Base-by-base conservation (phyloP, 106 monocot genomes). In the Platanthera guangdongensis region DNA sequence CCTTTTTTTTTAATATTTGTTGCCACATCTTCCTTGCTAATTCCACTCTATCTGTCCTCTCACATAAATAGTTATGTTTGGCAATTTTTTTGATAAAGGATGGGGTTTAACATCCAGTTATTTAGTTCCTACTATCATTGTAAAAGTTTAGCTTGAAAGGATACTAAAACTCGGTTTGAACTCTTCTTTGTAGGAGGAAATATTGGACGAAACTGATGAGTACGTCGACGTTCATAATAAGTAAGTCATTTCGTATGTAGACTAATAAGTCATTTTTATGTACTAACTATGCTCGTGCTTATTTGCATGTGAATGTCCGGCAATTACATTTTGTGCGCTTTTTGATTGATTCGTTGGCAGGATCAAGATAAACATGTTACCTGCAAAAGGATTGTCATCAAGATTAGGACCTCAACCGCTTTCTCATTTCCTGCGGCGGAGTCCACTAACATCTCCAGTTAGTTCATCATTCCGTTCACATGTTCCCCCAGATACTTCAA, bases 221-320 rank as follows among this genome's bases (percentile, higher is more conserved):
- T 85, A 85, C 74, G 85, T 85, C 16, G 85, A 85, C 19, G 85
- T 85, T 39, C 85, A 85, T 75, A 85, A 85, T 76, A 85, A 85
- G 85, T 85, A 73, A 81, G 81, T 81, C 30, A 21, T 53, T 80
- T 9, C 28, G 52, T 47, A 47, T 32, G 30, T 71, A 52, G 39
- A 39, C 39, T 39, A 39, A 39, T 39, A 39, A 39, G 39, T 3
- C 39, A 39, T 39, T 39, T 39, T 14, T 64, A 15, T n/a, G 68
- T 13, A 32, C 12, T 32, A 12, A 12, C 46, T 3, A 12, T 68
- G 19, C 12, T 30, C 14, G 0, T 15, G 70, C 5, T 11, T 18
- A n/a, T 47, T 64, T 75, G 4, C 10, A 59, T 50, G 46, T 46
- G 65, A 65, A 48, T 70, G n/a, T 47, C 4, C 16, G 47, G 6